These are phyloP conservation scores for Komagataella pseudopastoris DNA, from an alignment of 805 yeast species.

Conservation along the genomic window DNA sequence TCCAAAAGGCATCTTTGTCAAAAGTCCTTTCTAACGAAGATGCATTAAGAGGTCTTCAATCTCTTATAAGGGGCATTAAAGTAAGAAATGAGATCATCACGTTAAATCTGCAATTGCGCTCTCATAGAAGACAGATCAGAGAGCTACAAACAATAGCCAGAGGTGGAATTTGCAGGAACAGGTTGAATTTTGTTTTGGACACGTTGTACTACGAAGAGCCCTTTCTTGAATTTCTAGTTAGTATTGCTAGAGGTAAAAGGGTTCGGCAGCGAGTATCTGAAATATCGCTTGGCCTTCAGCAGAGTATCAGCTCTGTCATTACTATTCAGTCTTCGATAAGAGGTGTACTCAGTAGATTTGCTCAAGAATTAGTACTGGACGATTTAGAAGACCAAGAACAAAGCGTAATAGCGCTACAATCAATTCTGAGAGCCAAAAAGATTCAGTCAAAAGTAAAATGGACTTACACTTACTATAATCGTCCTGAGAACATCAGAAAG, in stretches of 20 bases:
- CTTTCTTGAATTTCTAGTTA: constrained; percentile 22
- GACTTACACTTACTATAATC: constrained; percentile 32
- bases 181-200: constrained; percentile 26
- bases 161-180: constrained; percentile 29
- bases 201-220: constrained; percentile 25
- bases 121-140: not conserved
- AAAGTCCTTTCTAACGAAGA: constrained; percentile 1
- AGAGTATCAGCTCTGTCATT: constrained; percentile 17
- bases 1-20: not conserved
- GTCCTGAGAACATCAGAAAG: constrained; percentile 32
- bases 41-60: constrained; percentile 8
- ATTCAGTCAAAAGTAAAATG: constrained; percentile 23
- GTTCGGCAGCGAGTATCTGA: constrained; percentile 16
- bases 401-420: constrained; percentile 34
- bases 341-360: constrained; percentile 50
- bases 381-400: constrained; percentile 32
- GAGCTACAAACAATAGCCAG: constrained; percentile 29
- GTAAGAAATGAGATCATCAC: constrained; percentile 9
- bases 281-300: constrained; percentile 8
- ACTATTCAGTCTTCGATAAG: constrained; percentile 45
- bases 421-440: constrained; percentile 33
- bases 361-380: constrained; percentile 37
- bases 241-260: constrained; percentile 28
- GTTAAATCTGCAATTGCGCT: not conserved
- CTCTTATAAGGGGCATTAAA: constrained; percentile 19